These are phyloP conservation scores for Aspergillus puulaauensis DNA, from an alignment of 2,329 filamentous ascomycete species.

Conservation along the genomic window DNA sequence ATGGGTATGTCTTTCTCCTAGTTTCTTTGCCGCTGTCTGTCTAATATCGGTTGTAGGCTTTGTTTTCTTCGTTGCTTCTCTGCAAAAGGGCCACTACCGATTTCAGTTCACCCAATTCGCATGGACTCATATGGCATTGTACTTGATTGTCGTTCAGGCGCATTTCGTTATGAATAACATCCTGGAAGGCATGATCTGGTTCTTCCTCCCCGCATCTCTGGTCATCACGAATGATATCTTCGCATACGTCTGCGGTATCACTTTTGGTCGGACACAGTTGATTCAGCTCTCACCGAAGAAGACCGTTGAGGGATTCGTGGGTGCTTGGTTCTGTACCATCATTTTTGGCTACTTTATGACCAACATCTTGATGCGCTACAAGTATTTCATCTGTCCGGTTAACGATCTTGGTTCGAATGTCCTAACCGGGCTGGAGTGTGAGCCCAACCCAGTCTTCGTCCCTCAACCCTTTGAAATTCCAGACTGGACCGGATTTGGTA, in stretches of 20 bases:
- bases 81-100: conserved; percentile 93
- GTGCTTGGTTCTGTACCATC: conserved; percentile 92
- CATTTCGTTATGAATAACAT: conserved; percentile 99
- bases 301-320: conserved; percentile 96
- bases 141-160: conserved; percentile 94
- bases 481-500: conserved; percentile 68
- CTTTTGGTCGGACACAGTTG: conserved; percentile 91
- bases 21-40: not conserved
- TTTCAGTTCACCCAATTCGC: conserved; percentile 99
- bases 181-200: conserved; percentile 99
- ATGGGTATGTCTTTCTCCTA: conserved; percentile 65
- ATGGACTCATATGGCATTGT: conserved; percentile 99
- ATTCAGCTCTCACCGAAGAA: conserved; percentile 99
- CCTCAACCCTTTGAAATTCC: conserved; percentile 73
- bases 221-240: conserved; percentile 99
- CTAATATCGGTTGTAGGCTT: conserved; percentile 61
- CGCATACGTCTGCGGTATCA: conserved; percentile 95
- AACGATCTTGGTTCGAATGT: conserved; percentile 94
- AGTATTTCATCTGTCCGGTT: conserved; percentile 98
- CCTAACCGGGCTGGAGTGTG: conserved; percentile 85
- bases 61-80: conserved; percentile 93
- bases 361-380: conserved; percentile 81
- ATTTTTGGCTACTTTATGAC: conserved; percentile 80
- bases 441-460: conserved; percentile 87
- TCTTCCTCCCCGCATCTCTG: conserved; percentile 90